phyloP scores from a whole-genome alignment of 1,284 basidiomycete species.

The Erythrobasidium hasegawianum region DNA sequence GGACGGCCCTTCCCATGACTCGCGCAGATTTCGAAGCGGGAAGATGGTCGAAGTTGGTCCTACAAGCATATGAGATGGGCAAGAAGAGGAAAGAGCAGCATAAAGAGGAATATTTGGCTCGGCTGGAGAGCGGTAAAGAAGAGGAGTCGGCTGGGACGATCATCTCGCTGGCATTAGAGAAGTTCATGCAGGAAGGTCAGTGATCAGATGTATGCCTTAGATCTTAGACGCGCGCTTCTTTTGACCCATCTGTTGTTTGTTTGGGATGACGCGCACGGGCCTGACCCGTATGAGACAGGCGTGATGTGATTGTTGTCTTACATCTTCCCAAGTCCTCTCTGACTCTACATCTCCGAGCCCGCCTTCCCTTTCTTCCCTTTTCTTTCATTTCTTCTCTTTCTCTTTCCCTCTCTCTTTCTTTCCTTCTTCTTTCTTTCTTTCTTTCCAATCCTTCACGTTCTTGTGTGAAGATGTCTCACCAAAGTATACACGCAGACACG shows the following conservation, averaged over 20 bases:
- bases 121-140: too few relatives aligned
- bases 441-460: too few relatives aligned
- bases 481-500: too few relatives aligned
- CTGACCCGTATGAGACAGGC: too few relatives aligned
- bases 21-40: conserved; percentile 63
- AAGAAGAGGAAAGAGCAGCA: conserved; percentile 39
- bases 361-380: conserved; percentile 1
- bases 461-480: too few relatives aligned
- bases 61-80: conserved; percentile 58
- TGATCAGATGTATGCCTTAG: neutral
- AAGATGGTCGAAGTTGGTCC: conserved; percentile 61
- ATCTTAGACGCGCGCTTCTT: too few relatives aligned
- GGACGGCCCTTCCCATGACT: conserved; percentile 63
- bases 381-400: too few relatives aligned
- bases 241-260: too few relatives aligned
- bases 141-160: too few relatives aligned
- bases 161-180: neutral
- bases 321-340: neutral
- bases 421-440: too few relatives aligned
- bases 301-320: neutral
- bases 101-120: neutral
- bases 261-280: too few relatives aligned
- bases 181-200: conserved; percentile 7
- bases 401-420: too few relatives aligned
- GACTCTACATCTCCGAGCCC: neutral